These are phyloP conservation scores for Anthracocystis setariae DNA, from an alignment of 1,284 basidiomycete genomes.

Conservation along the genomic window DNA sequence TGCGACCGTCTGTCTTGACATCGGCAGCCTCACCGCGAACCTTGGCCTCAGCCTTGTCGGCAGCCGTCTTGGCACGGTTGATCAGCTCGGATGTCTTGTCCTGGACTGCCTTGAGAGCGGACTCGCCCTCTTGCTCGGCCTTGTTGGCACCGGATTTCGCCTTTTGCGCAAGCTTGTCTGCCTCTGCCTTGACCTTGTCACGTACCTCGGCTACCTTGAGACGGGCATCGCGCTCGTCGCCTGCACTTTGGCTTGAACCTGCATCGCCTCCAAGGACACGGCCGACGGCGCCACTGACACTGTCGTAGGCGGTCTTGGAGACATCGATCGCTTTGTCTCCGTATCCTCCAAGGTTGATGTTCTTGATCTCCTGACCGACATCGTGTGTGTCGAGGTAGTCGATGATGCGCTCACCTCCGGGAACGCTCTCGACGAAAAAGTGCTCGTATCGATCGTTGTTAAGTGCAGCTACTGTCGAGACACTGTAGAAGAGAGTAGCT, in stretches of 20 bases:
- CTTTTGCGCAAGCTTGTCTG: slow-evolving; percentile 42
- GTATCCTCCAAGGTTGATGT: slow-evolving; percentile 68
- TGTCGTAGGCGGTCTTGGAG: slow-evolving; percentile 70
- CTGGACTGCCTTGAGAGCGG: slow-evolving; percentile 40
- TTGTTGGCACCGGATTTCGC: slow-evolving; percentile 63
- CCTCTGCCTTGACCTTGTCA: slow-evolving; percentile 45
- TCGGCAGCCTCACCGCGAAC: slow-evolving; percentile 43
- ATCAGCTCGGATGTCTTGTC: slow-evolving; percentile 51
- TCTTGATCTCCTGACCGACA: slow-evolving; percentile 47
- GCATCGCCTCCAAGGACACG: slow-evolving; percentile 53
- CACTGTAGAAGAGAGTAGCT: slow-evolving; percentile 62
- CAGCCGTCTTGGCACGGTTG: slow-evolving; percentile 69
- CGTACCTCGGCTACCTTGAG: slow-evolving; percentile 45
- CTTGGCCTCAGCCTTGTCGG: slow-evolving; percentile 69
- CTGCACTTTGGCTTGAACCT: slow-evolving; percentile 34
- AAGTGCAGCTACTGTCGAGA: slow-evolving; percentile 57
- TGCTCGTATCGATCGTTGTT: slow-evolving; percentile 71
- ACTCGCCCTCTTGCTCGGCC: slow-evolving; percentile 65
- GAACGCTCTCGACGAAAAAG: slow-evolving; percentile 82
- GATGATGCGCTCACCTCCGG: slow-evolving; percentile 76
- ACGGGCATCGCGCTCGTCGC: slow-evolving; percentile 49
- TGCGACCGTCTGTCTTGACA: slow-evolving; percentile 52
- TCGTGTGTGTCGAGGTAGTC: slow-evolving; percentile 60
- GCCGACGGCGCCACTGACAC: slow-evolving; percentile 60
- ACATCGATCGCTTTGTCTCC: slow-evolving; percentile 72